Percentiles rank a stretch among this genome's conserved stretches.
Conservation (phyloP, 2,329 filamentous ascomycete species). For the Fusarium papillatum region DNA sequence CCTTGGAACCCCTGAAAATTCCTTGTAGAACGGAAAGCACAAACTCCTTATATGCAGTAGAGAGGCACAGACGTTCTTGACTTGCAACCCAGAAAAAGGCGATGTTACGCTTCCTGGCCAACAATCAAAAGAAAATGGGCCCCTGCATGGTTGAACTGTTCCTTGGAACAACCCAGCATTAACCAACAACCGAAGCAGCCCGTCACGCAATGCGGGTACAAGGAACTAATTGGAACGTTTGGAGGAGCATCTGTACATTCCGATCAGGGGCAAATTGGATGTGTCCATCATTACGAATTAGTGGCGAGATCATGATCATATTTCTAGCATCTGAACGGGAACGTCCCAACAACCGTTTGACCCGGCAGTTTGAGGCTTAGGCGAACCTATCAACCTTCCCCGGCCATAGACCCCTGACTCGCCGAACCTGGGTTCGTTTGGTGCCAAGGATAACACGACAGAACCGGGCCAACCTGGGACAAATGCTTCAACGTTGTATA, state of each 20-base stretch:
- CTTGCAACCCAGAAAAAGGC: background rate
- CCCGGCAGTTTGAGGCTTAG: background rate
- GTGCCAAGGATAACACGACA: background rate
- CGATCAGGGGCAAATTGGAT: background rate
- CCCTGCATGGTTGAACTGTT: background rate
- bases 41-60: background rate
- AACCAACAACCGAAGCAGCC: background rate
- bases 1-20: background rate
- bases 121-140: background rate
- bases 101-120: background rate
- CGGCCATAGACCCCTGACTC: background rate
- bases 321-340: background rate
- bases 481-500: background rate
- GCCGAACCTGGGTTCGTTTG: background rate
- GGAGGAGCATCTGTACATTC: background rate
- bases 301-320: background rate
- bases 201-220: background rate
- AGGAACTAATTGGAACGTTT: background rate
- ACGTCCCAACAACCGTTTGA: background rate
- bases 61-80: background rate
- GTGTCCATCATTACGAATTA: background rate
- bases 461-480: background rate
- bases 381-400: background rate
- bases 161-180: background rate
- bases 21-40: background rate